A percentile compares a stretch with the other conserved stretches of the same genome.
These are phyloP conservation scores for Penicillium cataractarum DNA, from an alignment of 495 filamentous ascomycete species.

Conservation along the genomic window DNA sequence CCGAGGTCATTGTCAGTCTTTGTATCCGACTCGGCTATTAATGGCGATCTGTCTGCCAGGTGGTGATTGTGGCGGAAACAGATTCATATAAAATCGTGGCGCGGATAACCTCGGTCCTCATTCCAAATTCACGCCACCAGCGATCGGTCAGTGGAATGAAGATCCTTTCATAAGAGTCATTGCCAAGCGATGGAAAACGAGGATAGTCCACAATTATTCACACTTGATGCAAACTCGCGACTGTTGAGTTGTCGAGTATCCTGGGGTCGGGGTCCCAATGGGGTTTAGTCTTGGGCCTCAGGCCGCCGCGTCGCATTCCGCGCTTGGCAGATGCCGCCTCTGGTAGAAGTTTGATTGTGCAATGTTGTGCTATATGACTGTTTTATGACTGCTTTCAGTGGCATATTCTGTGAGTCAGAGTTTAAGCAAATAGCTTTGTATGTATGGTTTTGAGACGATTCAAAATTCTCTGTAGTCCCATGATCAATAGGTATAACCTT, in stretches of 20 bases:
- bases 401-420: too few relatives aligned
- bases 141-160: neutral
- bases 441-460: too few relatives aligned
- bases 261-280: slow-evolving; percentile 38
- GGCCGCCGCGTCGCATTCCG: neutral
- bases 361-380: too few relatives aligned
- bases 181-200: neutral
- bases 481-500: too few relatives aligned
- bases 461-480: too few relatives aligned
- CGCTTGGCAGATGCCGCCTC: neutral
- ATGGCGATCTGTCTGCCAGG: neutral
- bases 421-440: too few relatives aligned
- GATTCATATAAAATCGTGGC: neutral
- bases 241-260: neutral
- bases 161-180: neutral
- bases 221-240: neutral
- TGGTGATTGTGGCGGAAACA: neutral
- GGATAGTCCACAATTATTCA: neutral
- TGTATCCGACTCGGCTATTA: neutral
- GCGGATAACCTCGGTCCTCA: neutral
- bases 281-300: slow-evolving; percentile 26
- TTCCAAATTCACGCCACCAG: neutral
- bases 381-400: too few relatives aligned
- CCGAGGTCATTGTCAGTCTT: slow-evolving; percentile 18
- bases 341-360: neutral